A percentile compares a stretch with the other conserved stretches of the same genome.
These are phyloP conservation scores for Alternaria tenuissima DNA, from an alignment of 2,329 filamentous ascomycete species.

Conservation along the genomic window DNA sequence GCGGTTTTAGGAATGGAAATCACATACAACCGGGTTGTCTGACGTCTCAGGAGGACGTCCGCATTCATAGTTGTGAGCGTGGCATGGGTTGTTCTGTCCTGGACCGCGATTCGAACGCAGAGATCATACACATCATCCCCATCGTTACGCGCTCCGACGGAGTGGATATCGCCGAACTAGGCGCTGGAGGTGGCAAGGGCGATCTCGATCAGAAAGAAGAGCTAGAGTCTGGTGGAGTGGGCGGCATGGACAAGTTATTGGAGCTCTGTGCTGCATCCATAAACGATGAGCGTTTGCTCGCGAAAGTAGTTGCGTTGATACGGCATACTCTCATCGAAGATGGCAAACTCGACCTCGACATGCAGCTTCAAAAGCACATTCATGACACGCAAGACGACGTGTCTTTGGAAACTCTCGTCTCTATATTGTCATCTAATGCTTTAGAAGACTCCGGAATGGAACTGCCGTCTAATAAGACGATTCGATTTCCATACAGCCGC, in stretches of 20 bases:
- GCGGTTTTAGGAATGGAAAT: slow-evolving; percentile 80
- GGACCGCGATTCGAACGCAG: slow-evolving; percentile 52
- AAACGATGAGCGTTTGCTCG: slow-evolving; percentile 43
- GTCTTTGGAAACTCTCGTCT: slow-evolving; percentile 44
- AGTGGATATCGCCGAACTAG: slow-evolving; percentile 73
- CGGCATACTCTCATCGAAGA: slow-evolving; percentile 28
- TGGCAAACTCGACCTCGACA: slow-evolving; percentile 35
- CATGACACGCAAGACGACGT: slow-evolving; percentile 36
- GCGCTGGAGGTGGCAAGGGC: slow-evolving; percentile 79
- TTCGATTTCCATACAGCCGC: slow-evolving; percentile 82
- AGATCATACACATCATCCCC: slow-evolving; percentile 78
- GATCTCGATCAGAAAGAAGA: slow-evolving; percentile 75
- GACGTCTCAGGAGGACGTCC: slow-evolving; percentile 67
- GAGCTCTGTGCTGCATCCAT: slow-evolving; percentile 58
- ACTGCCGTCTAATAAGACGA: slow-evolving; percentile 27
- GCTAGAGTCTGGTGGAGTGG: slow-evolving; percentile 64
- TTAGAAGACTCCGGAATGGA: slow-evolving; percentile 3
- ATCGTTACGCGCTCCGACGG: slow-evolving; percentile 74
- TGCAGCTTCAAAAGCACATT: slow-evolving; percentile 36
- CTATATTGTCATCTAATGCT: slow-evolving; percentile 31
- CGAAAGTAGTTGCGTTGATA: slow-evolving; percentile 49
- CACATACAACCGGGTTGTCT: slow-evolving; percentile 73
- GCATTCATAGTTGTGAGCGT: slow-evolving; percentile 87
- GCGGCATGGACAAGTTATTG: slow-evolving; percentile 62
- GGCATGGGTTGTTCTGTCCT: slow-evolving; percentile 68